Evolutionary conservation across 2,329 filamentous ascomycete genomes (phyloP), one percentile per base, ranked within the genome.

Genomic region (Saccharata proteae): DNA sequence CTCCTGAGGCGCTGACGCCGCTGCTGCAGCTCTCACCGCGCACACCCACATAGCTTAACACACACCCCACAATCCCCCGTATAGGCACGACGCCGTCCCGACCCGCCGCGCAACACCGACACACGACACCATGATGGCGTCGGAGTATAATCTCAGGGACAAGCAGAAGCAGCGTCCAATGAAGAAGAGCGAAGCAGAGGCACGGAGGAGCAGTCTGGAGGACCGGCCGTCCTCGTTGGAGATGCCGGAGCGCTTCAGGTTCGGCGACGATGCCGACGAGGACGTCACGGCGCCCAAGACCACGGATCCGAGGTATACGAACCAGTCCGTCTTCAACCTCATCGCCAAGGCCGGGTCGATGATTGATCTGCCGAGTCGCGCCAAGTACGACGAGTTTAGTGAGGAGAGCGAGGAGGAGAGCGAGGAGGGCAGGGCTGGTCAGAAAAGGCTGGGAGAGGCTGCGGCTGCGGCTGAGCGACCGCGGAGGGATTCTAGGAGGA

Each of bases 281-380:
- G 74, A 77, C 48, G 69, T 70, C 38, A 71, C 69, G 10, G 69
- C 69, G 30, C 64, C 69, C 2, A 65, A 62, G 43, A 45, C 41
- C 34, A 54, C 58, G 31, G 58, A 61, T 25, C 50, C 62, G 28
- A 58, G 66, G 38, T 83, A 85, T 48, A 83, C 93, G 76, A 90
- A 93, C 55, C 86, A 93, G 64, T 92, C 83, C 41, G 77, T 96
- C 34, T 93, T 94, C 54, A 85, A 84, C 32, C 73, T 96, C 58
- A 86, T 96, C 43, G 82, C 86, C 5, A 83, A 84, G 11, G 84
- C 84, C 21, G 83, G 85, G 5, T 86, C 83, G 17, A 75, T 74
- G 37, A 77, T 80, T 30, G 80, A 92, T 56, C 85, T 92, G 49
- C 77, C 82, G 53, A 71, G 80, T 37, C 73, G 33, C 15, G 27